Conservation (phyloP, 2,329 filamentous ascomycete species). For the Alternaria viburni region DNA sequence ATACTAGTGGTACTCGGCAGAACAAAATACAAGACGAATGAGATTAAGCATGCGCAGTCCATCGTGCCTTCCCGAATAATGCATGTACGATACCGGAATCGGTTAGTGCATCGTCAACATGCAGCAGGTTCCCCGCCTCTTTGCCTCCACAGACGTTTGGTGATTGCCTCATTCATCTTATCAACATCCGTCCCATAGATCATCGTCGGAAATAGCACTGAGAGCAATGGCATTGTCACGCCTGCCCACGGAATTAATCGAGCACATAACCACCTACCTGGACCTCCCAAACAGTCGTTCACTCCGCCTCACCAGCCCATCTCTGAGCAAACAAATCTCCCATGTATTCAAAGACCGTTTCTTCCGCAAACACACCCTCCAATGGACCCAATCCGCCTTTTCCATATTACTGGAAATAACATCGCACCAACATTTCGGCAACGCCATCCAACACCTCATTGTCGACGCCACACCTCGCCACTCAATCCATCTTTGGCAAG, state of each 20-base stretch:
- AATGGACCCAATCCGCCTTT: constrained; percentile 27
- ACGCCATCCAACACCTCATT: constrained; percentile 23
- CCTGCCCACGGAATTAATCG: constrained; percentile 33
- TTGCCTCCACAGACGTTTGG: background rate
- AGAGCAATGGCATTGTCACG: constrained; percentile 15
- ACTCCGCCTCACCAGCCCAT: constrained; percentile 25
- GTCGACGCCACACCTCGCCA: constrained; percentile 37
- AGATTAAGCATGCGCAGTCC: background rate
- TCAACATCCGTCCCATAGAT: background rate
- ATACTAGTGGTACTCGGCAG: background rate
- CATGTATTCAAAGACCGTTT: constrained; percentile 31
- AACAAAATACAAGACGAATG: background rate
- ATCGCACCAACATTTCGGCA: constrained; percentile 20
- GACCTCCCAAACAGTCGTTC: constrained; percentile 20
- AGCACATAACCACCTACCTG: constrained; percentile 27
- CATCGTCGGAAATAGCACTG: background rate
- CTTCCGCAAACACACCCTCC: constrained; percentile 23
- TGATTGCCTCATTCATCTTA: background rate
- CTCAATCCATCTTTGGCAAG: constrained; percentile 30
- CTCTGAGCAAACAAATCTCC: constrained; percentile 21
- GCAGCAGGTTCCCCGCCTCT: constrained; percentile 7
- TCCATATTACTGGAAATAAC: constrained; percentile 21
- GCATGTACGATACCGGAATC: constrained; percentile 1
- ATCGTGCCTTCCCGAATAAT: background rate
- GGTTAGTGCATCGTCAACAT: constrained; percentile 4